Evolutionary conservation across 139 green algal species (phyloP), one percentile per base, ranked within the genome.

Genomic region (Chlamydomonas sphaeroides): DNA sequence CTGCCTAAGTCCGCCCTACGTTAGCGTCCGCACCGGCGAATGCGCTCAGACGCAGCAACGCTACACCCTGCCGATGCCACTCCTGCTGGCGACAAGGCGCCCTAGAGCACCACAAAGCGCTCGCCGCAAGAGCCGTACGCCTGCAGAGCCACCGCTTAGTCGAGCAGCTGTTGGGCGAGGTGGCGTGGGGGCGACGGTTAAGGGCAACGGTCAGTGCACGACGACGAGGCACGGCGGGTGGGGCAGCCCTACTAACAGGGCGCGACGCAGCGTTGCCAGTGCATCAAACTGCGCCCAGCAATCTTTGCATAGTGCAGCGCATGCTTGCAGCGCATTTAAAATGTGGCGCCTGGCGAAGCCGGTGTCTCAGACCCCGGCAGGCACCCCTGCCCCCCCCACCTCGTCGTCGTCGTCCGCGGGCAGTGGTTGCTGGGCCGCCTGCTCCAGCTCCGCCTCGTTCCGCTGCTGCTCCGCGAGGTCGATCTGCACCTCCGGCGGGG

Each of bases 401-500:
- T 95, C 92, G 69, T 95, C 92, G 61, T 95, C 92, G 56, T 94
- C 92, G 42, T 93, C 90, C 63, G 89, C 89, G 23, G 92, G 92
- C 75, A 95, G 87, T 25, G 92, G 90, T 65, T 86, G 83, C 39
- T 92, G 83, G 8, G 89, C 92, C 26, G 90, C 92, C 32, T 70
- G 81, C 83, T 62, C 81, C 56, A 95, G 88, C 85, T 94, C 89
- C 35, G 76, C 57, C 85, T 95, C 92, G 76, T 94, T 95, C 79
- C 84, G 90, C 84, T 92, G 73, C 93, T 98, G 95, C 92, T 98
- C 94, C 61, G 90, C 90, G 36, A 95, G 84, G 80, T 99, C 97
- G 85, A 95, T 93, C 70, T 89, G 63, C 51, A 99, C 97, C 90
- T 99, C 97, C 11, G 97, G 97, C 1, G 97, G 97, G 33, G 94